Percentiles rank a stretch among this genome's conserved stretches.
These are phyloP conservation scores for Citrus medica DNA, from an alignment of 345 rosid species.

Conservation along the genomic window DNA sequence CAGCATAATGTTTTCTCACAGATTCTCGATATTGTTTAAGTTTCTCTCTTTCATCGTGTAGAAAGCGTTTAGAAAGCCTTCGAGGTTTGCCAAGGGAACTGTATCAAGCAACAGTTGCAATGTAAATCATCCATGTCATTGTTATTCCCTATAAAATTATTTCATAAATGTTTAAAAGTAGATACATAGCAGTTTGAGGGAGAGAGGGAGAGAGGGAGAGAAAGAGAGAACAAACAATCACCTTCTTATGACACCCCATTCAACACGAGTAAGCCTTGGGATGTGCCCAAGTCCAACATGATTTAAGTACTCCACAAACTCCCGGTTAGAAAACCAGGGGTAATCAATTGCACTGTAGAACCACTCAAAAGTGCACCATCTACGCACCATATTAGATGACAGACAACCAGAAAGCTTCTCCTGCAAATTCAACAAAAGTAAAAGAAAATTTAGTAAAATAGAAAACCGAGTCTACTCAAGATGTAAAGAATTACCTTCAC, in stretches of 20 bases:
- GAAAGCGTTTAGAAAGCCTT: constrained; percentile 84
- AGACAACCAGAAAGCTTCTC: constrained; percentile 65
- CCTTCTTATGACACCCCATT: constrained; percentile 99
- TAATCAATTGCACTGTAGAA: constrained; percentile 94
- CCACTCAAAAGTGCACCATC: constrained; percentile 93
- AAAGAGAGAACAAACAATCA: constrained; percentile 6
- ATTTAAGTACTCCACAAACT: constrained; percentile 87
- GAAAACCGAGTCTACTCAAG: not conserved
- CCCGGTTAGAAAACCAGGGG: constrained; percentile 97
- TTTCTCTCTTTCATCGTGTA: constrained; percentile 79
- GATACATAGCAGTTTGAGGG: not conserved
- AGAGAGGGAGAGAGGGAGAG: not conserved
- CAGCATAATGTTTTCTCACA: constrained; percentile 78
- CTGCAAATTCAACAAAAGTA: constrained; percentile 37
- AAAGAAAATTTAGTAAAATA: not conserved
- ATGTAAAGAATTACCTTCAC: constrained; percentile 34
- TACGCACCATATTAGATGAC: constrained; percentile 59
- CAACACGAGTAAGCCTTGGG: constrained; percentile 90
- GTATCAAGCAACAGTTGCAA: constrained; percentile 26
- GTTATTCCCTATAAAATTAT: not conserved
- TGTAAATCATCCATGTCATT: constrained; percentile 7
- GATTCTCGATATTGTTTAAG: constrained; percentile 87
- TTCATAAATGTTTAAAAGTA: not conserved
- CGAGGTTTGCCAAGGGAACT: constrained; percentile 99
- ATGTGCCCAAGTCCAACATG: constrained; percentile 96